phyloP scores from a whole-genome alignment of 139 green algal species.

The Edaphochlamys debaryana region DNA sequence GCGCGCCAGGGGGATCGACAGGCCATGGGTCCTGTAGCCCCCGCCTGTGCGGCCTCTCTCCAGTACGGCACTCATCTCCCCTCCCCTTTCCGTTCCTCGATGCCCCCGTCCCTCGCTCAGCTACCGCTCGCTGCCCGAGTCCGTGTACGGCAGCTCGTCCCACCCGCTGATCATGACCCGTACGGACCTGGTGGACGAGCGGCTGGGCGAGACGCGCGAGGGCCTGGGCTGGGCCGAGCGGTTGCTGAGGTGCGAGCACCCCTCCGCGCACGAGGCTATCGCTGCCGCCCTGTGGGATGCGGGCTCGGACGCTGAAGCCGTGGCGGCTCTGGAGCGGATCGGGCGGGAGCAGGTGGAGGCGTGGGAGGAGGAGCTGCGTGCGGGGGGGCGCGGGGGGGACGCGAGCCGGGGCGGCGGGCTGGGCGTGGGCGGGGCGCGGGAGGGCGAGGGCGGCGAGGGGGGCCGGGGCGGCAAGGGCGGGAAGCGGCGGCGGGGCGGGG shows the following conservation, averaged over 20 bases:
- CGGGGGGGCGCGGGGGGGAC: constrained; percentile 5
- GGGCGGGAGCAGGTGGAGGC: constrained; percentile 51
- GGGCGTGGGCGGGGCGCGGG: not conserved
- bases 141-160: constrained; percentile 58
- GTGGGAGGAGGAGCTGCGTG: constrained; percentile 68
- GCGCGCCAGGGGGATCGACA: no score
- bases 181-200: constrained; percentile 53
- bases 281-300: constrained; percentile 77
- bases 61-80: no score
- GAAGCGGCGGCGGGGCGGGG: no score
- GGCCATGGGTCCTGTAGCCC: no score
- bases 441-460: not conserved
- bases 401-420: constrained; percentile 23
- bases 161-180: constrained; percentile 78
- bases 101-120: no score
- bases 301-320: constrained; percentile 62
- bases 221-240: constrained; percentile 75
- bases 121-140: constrained; percentile 73
- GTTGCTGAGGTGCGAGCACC: constrained; percentile 76
- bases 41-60: no score
- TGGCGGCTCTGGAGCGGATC: constrained; percentile 53
- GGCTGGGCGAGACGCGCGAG: constrained; percentile 69
- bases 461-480: not conserved
- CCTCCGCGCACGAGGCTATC: constrained; percentile 69
- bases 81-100: no score